These are phyloP conservation scores for Ophiostoma pallidulum DNA, from an alignment of 2,329 filamentous ascomycete genomes.

Conservation along the genomic window DNA sequence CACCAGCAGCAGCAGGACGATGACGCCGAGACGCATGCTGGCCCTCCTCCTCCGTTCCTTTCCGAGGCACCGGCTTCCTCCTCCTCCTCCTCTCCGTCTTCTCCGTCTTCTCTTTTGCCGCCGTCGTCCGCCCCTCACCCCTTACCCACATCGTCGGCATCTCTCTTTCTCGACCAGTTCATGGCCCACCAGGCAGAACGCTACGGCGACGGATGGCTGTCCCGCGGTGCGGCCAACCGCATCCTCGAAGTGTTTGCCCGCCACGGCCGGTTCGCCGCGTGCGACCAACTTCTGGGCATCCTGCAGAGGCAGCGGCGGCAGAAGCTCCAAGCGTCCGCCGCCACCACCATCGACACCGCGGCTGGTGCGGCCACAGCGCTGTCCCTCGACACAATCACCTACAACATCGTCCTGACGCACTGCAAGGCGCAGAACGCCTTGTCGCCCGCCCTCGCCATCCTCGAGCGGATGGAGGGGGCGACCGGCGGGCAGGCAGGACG, in stretches of 20 bases:
- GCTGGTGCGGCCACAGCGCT: too few relatives aligned
- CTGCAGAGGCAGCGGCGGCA: slow-evolving; percentile 16
- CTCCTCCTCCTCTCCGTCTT: too few relatives aligned
- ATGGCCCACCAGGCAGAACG: slow-evolving; percentile 30
- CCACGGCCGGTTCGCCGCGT: slow-evolving; percentile 26
- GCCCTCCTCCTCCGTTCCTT: too few relatives aligned
- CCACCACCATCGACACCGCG: too few relatives aligned
- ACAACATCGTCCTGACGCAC: slow-evolving; percentile 27
- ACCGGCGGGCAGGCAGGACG: too few relatives aligned
- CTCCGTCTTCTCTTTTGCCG: too few relatives aligned
- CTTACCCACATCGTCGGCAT: slow-evolving; percentile 25
- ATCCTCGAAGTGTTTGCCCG: slow-evolving; percentile 35
- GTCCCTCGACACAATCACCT: slow-evolving; percentile 24
- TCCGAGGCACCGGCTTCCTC: too few relatives aligned
- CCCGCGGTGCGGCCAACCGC: slow-evolving; percentile 25
- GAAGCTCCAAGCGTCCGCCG: slow-evolving; percentile 10
- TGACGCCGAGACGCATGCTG: too few relatives aligned
- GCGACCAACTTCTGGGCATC: slow-evolving; percentile 24
- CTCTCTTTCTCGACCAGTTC: slow-evolving; percentile 28
- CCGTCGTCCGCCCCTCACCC: too few relatives aligned
- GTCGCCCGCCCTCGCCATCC: slow-evolving; percentile 15
- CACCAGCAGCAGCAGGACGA: not conserved
- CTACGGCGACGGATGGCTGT: slow-evolving; percentile 40
- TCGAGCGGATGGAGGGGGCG: slow-evolving; percentile 20
- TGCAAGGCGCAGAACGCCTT: slow-evolving; percentile 20